These are phyloP conservation scores for Hamamelis virginiana DNA, from an alignment of 164 flowering plant genomes.

Conservation along the genomic window DNA sequence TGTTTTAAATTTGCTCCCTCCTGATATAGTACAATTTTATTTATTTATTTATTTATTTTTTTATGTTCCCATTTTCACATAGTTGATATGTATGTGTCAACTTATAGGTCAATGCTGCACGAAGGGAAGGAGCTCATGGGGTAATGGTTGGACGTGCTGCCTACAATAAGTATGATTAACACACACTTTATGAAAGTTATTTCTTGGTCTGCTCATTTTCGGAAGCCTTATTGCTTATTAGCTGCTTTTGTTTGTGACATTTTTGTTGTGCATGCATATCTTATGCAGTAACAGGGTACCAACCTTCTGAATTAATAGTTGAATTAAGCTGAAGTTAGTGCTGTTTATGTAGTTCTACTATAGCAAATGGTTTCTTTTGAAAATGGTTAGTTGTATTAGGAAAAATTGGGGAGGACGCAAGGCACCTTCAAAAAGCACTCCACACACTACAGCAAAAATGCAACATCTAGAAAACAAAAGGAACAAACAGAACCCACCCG, in stretches of 20 bases:
- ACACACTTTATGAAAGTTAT: not conserved
- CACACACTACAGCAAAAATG: too few species aligned
- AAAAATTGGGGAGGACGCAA: too few species aligned
- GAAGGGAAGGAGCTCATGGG: conserved; percentile 85
- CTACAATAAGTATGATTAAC: conserved; percentile 61
- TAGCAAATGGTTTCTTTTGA: too few species aligned
- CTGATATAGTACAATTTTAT: too few species aligned
- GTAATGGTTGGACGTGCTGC: conserved; percentile 99
- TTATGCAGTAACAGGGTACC: too few species aligned
- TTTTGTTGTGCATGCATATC: not conserved
- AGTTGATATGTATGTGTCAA: conserved; percentile 1
- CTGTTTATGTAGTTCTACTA: too few species aligned
- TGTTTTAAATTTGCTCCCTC: not conserved
- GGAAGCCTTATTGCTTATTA: not conserved
- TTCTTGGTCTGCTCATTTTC: not conserved
- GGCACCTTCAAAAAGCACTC: too few species aligned
- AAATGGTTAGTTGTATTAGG: too few species aligned
- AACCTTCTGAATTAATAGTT: not conserved
- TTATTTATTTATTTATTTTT: not conserved
- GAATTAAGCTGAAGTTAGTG: not conserved
- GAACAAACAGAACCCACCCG: too few species aligned
- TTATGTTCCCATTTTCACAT: not conserved
- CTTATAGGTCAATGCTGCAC: conserved; percentile 70
- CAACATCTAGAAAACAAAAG: too few species aligned
- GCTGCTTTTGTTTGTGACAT: not conserved